Evolutionary conservation across 768 basidiomycete species (phyloP), one percentile per base, ranked within the genome.

Genomic region (Mycena sanguinolenta): DNA sequence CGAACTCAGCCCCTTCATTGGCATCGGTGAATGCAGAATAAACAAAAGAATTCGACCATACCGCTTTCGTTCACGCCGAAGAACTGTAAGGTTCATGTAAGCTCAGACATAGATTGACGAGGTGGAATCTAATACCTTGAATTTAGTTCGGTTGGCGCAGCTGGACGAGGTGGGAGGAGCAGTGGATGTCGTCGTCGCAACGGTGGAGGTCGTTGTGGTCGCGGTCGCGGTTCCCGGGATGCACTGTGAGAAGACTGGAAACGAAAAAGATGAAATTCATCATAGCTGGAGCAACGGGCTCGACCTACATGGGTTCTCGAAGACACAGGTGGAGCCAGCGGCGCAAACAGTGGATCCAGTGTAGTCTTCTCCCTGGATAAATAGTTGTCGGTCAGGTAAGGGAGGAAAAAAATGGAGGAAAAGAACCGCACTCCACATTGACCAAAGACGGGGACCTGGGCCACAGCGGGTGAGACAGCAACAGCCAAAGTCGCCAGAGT

Each of bases 41-140:
- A 32, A 7, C 0, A 39, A 42, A 8, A 23, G n/a, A 58, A 28
- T 28, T 14, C 14, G 44, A 1, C 32, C n/a, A 6, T 58, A 72
- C 89, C 88, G 59, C 88, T 86, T 76, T 90, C 78, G 79, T 88
- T 90, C 52, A 90, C 89, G 77, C 90, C 90, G 70, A 90, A 89
- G 82, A 79, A 89, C 75, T 46, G n/a, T 21, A 19, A 32, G 8
- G n/a, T n/a, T n/a, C n/a, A 9, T 23, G 16, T 13, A 1, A 49
- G 42, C 14, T 46, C 42, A 17, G 49, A 19, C 44, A 10, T 1
- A 38, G 25, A n/a, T 55, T 34, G 17, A 25, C 27, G 27, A 14
- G 23, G 25, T 25, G 38, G 2, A 49, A 13, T 39, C 8, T 3
- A 25, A 36, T 58, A 73, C 67, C 61, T 85, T 82, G 85, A 91